These are phyloP conservation scores for Hortiboletus campestris DNA, from an alignment of 768 basidiomycete genomes.

Conservation along the genomic window DNA sequence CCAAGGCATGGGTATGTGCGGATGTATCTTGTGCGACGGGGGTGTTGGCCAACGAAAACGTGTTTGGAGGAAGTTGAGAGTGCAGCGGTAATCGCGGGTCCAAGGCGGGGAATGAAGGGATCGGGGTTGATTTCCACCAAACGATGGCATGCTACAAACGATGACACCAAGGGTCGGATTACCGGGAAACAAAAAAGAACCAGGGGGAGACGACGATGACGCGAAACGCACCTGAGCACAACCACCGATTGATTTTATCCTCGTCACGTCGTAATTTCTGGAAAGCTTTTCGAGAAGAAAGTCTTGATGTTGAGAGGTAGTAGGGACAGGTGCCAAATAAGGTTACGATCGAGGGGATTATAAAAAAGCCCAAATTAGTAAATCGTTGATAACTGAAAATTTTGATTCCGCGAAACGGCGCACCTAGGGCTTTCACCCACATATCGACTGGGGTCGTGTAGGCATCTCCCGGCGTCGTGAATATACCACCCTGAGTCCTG, in stretches of 20 bases:
- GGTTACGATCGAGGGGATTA: slow-evolving; percentile 33
- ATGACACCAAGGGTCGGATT: slow-evolving; percentile 1
- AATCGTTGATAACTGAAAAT: slow-evolving; percentile 42
- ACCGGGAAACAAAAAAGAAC: not conserved
- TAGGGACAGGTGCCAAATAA: slow-evolving; percentile 25
- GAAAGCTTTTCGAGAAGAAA: slow-evolving; percentile 71
- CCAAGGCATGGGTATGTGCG: slow-evolving; percentile 73
- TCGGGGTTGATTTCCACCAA: slow-evolving; percentile 83
- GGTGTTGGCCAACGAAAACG: slow-evolving; percentile 71
- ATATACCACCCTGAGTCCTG: slow-evolving; percentile 85
- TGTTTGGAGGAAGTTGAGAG: slow-evolving; percentile 62
- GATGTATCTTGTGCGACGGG: slow-evolving; percentile 80
- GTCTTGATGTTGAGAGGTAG: slow-evolving; percentile 44
- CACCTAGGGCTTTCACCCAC: slow-evolving; percentile 87
- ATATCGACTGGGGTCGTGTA: slow-evolving; percentile 88
- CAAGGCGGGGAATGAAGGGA: slow-evolving; percentile 68
- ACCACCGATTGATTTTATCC: slow-evolving; percentile 75
- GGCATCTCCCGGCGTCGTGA: slow-evolving; percentile 82
- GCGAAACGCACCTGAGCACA: slow-evolving; percentile 62
- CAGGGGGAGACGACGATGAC: not conserved
- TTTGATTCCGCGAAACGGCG: slow-evolving; percentile 54
- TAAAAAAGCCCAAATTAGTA: slow-evolving; percentile 36
- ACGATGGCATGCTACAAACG: slow-evolving; percentile 62
- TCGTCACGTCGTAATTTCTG: slow-evolving; percentile 64
- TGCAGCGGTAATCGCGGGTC: slow-evolving; percentile 71